Conservation (phyloP, 768 basidiomycete species). For the Trametes maxima region DNA sequence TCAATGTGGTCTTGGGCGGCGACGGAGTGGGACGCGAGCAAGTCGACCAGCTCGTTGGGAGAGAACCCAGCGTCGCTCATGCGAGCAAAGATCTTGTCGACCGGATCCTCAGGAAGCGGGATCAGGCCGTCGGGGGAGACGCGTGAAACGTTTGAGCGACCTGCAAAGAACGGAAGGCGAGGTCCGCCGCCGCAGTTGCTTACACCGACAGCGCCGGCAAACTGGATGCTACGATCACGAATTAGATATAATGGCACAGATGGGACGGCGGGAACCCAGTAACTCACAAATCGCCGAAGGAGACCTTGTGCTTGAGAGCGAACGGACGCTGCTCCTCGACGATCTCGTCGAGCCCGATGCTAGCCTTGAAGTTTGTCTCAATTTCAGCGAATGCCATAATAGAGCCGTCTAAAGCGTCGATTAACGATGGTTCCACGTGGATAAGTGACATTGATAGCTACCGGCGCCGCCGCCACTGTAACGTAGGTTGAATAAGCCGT, state of each 20-base stretch:
- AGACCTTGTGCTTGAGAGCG: constrained; percentile 15
- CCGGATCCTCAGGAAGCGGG: constrained; percentile 24
- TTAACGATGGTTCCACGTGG: constrained; percentile 6
- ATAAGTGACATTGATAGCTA: background rate
- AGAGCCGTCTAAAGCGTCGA: constrained; percentile 44
- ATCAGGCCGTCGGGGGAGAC: constrained; percentile 20
- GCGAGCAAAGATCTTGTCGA: constrained; percentile 15
- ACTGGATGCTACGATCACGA: constrained; percentile 32
- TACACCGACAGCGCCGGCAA: constrained; percentile 33
- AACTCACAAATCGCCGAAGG: constrained; percentile 22
- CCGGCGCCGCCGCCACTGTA: constrained; percentile 18
- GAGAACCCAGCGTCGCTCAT: constrained; percentile 13
- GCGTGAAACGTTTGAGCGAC: constrained; percentile 28
- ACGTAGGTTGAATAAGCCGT: background rate
- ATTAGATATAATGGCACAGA: background rate
- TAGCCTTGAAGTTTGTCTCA: constrained; percentile 47
- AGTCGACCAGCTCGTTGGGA: constrained; percentile 16
- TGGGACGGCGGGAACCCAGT: background rate
- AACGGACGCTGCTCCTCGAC: constrained; percentile 20
- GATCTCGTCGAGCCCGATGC: constrained; percentile 43
- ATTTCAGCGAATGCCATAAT: constrained; percentile 47
- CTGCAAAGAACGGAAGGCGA: constrained; percentile 30
- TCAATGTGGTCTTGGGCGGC: constrained; percentile 30
- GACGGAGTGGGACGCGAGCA: constrained; percentile 30
- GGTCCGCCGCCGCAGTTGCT: constrained; percentile 31